These are phyloP conservation scores for Exserohilum turcica DNA, from an alignment of 2,329 filamentous ascomycete genomes.

Conservation along the genomic window DNA sequence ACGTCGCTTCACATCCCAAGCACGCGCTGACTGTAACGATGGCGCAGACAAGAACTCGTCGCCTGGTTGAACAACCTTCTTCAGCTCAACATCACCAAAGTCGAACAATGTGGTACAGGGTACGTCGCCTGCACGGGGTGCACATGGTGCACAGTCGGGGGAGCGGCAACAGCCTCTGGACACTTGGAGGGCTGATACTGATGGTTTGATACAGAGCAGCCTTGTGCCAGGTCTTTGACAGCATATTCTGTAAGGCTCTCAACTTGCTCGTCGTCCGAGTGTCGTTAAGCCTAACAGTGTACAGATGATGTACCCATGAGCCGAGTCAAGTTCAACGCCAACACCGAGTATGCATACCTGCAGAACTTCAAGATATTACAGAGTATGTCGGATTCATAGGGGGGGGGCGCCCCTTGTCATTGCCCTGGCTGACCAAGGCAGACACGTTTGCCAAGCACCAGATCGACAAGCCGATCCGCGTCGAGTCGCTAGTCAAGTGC, in stretches of 20 bases:
- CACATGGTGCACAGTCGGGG: slow-evolving; percentile 8
- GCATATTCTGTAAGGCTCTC: slow-evolving; percentile 75
- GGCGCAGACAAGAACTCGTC: slow-evolving; percentile 85
- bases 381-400: slow-evolving; percentile 64
- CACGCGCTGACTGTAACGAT: slow-evolving; percentile 25
- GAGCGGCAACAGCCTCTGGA: slow-evolving; percentile 11
- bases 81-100: slow-evolving; percentile 95
- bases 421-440: slow-evolving; percentile 43
- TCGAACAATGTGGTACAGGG: slow-evolving; percentile 99
- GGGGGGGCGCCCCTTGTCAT: background rate
- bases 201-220: slow-evolving; percentile 69
- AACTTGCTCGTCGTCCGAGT: background rate
- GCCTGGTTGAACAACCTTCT: slow-evolving; percentile 97
- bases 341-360: slow-evolving; percentile 94
- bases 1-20: slow-evolving; percentile 16
- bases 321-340: slow-evolving; percentile 97
- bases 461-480: slow-evolving; percentile 87
- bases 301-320: slow-evolving; percentile 88
- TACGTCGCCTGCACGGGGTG: slow-evolving; percentile 55
- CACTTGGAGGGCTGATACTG: slow-evolving; percentile 19
- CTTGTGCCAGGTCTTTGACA: slow-evolving; percentile 96
- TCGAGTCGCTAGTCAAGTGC: slow-evolving; percentile 90
- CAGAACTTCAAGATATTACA: slow-evolving; percentile 98
- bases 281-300: slow-evolving; percentile 10
- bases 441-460: slow-evolving; percentile 84